Evolutionary conservation across 2,329 filamentous ascomycete species (phyloP).

Genomic region (Falciphora oryzae): DNA sequence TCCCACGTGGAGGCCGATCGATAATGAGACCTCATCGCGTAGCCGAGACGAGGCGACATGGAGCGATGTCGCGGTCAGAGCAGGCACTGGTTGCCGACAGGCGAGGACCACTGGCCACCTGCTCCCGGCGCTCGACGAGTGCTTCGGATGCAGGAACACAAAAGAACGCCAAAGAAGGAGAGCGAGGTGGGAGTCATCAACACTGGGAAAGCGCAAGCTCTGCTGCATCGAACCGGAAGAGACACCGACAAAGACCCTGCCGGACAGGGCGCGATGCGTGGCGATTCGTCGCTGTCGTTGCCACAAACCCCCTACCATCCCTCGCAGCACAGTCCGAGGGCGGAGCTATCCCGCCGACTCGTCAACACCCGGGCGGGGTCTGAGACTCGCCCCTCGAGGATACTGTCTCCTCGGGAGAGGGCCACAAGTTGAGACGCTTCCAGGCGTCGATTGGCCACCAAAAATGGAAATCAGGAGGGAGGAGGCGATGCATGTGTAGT

Average conservation of each 20-base stretch:
- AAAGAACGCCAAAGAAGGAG: constrained; percentile 11
- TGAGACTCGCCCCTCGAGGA: not conserved
- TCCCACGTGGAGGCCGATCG: not conserved
- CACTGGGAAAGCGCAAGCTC: constrained; percentile 23
- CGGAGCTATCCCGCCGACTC: not conserved
- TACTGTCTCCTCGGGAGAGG: not conserved
- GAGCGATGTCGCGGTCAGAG: constrained; percentile 27
- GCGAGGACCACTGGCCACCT: constrained; percentile 21
- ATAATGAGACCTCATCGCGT: constrained; percentile 27
- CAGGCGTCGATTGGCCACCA: not conserved
- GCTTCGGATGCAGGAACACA: constrained; percentile 9
- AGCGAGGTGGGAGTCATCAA: constrained; percentile 24
- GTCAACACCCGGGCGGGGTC: not conserved
- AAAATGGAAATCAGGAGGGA: constrained; percentile 6
- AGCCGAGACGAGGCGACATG: constrained; percentile 26
- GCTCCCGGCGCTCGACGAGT: not conserved
- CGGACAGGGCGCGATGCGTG: constrained; percentile 24
- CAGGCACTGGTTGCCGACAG: constrained; percentile 42
- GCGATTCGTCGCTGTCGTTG: constrained; percentile 13
- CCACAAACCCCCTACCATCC: not conserved
- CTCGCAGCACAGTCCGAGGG: not conserved
- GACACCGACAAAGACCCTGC: constrained; percentile 20
- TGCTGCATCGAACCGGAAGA: constrained; percentile 13
- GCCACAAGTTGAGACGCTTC: not conserved
- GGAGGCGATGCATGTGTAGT: constrained; percentile 5